A percentile compares a stretch with the other conserved stretches of the same genome.
These are phyloP conservation scores for Fusarium sp. DNA, from an alignment of 2,329 filamentous ascomycete species.

Conservation along the genomic window DNA sequence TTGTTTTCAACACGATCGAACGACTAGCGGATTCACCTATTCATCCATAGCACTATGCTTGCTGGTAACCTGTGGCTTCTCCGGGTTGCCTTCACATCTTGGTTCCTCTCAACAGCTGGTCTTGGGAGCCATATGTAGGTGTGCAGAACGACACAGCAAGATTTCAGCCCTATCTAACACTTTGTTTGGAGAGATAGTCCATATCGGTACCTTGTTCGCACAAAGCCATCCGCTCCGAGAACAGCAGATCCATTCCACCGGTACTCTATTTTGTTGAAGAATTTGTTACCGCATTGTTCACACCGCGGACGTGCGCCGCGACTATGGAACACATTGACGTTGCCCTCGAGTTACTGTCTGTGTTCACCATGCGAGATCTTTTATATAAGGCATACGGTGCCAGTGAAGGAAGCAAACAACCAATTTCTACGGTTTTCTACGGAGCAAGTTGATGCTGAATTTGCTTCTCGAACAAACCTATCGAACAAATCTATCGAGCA, in stretches of 20 bases:
- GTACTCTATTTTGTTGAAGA: neutral
- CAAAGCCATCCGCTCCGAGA: neutral
- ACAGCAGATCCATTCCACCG: neutral
- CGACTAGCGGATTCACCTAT: slow-evolving; percentile 12
- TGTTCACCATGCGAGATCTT: neutral
- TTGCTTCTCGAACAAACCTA: slow-evolving; percentile 1
- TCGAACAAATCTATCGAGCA: neutral
- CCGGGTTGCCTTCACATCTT: slow-evolving; percentile 2
- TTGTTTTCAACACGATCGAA: slow-evolving; percentile 24
- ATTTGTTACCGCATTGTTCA: slow-evolving; percentile 15
- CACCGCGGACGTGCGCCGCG: neutral
- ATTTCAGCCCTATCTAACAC: slow-evolving; percentile 13
- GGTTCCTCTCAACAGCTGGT: neutral
- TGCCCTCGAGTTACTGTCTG: neutral
- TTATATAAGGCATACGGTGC: slow-evolving; percentile 16
- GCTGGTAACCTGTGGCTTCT: neutral
- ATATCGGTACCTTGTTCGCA: slow-evolving; percentile 8
- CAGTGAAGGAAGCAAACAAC: neutral
- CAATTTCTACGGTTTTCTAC: neutral
- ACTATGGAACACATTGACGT: neutral
- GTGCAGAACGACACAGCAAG: neutral
- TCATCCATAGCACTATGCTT: slow-evolving; percentile 2
- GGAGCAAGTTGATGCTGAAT: neutral
- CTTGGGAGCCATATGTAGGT: slow-evolving; percentile 6
- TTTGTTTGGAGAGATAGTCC: neutral